These are phyloP conservation scores for Posidonia oceanica DNA, from an alignment of 116 monocot species.

Conservation along the genomic window DNA sequence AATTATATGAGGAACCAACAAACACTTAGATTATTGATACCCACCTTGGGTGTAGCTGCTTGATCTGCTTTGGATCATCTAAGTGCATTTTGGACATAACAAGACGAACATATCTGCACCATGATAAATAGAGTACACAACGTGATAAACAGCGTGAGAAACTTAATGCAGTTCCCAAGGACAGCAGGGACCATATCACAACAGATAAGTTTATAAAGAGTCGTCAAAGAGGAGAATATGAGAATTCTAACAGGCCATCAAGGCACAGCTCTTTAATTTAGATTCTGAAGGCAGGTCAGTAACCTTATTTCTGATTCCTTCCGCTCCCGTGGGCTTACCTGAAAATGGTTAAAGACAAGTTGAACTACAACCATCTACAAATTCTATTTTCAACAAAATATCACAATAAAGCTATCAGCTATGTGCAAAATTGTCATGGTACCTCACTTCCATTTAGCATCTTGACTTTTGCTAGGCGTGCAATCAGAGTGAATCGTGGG, in stretches of 20 bases:
- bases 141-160: background rate
- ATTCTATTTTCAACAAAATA: background rate
- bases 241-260: background rate
- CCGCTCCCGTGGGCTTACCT: conserved; percentile 72
- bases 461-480: conserved; percentile 66
- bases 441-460: conserved; percentile 99
- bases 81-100: conserved; percentile 63
- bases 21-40: background rate
- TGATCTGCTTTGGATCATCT: conserved; percentile 40
- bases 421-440: conserved; percentile 5
- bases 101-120: conserved; percentile 73
- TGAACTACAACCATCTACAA: background rate
- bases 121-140: background rate
- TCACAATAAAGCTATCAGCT: conserved; percentile 1
- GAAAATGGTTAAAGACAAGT: conserved; percentile 1
- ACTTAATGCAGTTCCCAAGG: too few relatives aligned
- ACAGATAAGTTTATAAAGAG: background rate
- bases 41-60: conserved; percentile 60
- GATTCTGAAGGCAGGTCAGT: background rate
- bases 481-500: conserved; percentile 76
- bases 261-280: background rate
- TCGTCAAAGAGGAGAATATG: background rate
- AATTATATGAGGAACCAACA: too few relatives aligned
- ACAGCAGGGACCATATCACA: background rate
- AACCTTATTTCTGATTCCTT: conserved; percentile 96